Evolutionary conservation across 345 rosid genomes (phyloP).

Genomic region (Rhizophora mangle): DNA sequence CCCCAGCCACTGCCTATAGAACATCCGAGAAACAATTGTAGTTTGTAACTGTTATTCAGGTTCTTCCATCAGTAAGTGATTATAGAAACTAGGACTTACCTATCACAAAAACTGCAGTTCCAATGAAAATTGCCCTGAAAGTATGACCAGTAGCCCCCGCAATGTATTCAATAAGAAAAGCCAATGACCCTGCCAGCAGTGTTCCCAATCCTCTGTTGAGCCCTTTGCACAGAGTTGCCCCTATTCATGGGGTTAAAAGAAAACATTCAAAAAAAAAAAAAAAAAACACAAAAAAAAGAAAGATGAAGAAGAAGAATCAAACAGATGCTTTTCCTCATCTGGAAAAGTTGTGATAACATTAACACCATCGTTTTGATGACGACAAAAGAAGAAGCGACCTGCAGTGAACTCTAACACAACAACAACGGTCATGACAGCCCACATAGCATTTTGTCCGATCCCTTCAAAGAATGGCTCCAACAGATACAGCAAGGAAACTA

Average conservation of each 20-base stretch:
- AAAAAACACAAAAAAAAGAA: neutral
- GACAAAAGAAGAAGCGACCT: constrained; percentile 28
- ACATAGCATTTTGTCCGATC: constrained; percentile 57
- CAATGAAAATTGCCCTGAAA: constrained; percentile 69
- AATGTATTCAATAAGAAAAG: constrained; percentile 60
- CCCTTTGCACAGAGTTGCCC: constrained; percentile 82
- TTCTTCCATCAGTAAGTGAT: too few species aligned
- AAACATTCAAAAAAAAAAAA: neutral
- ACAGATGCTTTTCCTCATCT: too few species aligned
- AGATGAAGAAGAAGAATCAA: neutral
- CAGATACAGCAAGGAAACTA: constrained; percentile 63
- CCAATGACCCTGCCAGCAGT: constrained; percentile 63
- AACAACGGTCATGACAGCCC: constrained; percentile 89
- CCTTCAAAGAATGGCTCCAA: constrained; percentile 63
- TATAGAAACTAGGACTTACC: constrained; percentile 37
- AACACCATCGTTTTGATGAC: neutral
- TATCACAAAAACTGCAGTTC: constrained; percentile 58
- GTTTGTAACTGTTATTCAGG: too few species aligned
- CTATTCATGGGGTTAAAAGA: constrained; percentile 21
- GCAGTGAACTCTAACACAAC: constrained; percentile 81
- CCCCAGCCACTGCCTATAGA: too few species aligned
- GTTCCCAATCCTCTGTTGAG: constrained; percentile 84
- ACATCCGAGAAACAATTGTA: too few species aligned
- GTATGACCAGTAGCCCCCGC: constrained; percentile 47
- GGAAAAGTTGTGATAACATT: neutral